Evolutionary conservation across 2,329 filamentous ascomycete genomes (phyloP).

Genomic region (Lasiodiplodia gonubiensis): DNA sequence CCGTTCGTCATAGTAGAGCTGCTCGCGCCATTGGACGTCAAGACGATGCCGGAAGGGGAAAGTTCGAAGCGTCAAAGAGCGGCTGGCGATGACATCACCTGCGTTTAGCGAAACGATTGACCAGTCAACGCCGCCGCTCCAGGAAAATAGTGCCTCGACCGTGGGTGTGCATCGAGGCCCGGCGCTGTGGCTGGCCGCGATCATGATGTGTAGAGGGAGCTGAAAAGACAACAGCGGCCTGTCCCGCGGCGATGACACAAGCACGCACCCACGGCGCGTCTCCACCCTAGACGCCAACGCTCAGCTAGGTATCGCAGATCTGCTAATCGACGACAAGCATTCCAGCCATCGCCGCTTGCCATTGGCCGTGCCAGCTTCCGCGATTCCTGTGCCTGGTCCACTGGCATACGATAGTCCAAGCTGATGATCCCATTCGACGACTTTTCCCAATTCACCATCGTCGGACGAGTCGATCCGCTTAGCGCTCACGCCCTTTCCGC

Average conservation of each 20-base stretch:
- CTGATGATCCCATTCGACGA: neutral
- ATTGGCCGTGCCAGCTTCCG: neutral
- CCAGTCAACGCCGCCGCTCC: neutral
- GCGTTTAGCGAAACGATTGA: neutral
- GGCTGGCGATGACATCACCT: conserved; percentile 18
- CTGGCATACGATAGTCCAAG: neutral
- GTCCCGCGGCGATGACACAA: conserved; percentile 10
- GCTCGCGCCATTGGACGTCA: neutral
- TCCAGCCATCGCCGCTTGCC: neutral
- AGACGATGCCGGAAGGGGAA: conserved; percentile 6
- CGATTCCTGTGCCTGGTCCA: conserved; percentile 15
- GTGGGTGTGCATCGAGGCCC: neutral
- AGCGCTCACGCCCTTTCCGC: neutral
- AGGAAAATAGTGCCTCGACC: neutral
- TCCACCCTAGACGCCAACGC: neutral
- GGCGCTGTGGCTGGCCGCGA: neutral
- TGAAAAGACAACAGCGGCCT: conserved; percentile 9
- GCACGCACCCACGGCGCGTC: neutral
- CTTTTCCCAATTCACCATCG: neutral
- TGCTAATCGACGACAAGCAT: conserved; percentile 11
- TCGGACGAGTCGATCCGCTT: neutral
- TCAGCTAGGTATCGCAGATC: neutral
- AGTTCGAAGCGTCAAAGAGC: neutral
- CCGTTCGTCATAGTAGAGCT: neutral
- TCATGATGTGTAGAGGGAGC: neutral